Evolutionary conservation across 1,139 yeast species (phyloP).

Genomic region (Pichia sp.): DNA sequence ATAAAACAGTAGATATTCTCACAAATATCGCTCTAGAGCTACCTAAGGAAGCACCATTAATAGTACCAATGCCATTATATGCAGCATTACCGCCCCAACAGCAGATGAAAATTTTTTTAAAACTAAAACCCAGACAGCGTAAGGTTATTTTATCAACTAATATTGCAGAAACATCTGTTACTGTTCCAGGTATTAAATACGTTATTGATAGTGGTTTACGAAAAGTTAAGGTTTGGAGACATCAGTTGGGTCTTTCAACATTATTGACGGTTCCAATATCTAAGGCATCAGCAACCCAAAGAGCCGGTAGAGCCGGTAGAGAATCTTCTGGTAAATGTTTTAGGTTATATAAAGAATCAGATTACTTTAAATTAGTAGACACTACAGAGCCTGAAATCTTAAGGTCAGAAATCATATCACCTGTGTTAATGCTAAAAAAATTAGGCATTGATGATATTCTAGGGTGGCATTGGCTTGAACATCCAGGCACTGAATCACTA

Average conservation of each 20-base stretch:
- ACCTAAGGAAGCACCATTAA: conserved; percentile 68
- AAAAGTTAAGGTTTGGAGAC: conserved; percentile 92
- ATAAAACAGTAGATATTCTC: conserved; percentile 65
- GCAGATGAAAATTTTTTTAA: conserved; percentile 71
- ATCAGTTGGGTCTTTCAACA: conserved; percentile 84
- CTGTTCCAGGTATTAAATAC: conserved; percentile 91
- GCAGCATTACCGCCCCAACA: conserved; percentile 86
- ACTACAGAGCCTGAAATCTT: conserved; percentile 93
- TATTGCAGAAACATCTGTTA: conserved; percentile 95
- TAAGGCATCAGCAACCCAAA: conserved; percentile 88
- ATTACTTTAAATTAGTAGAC: conserved; percentile 53
- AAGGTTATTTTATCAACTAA: conserved; percentile 89
- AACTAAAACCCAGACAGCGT: conserved; percentile 53
- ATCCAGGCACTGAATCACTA: conserved; percentile 77
- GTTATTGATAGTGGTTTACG: conserved; percentile 90
- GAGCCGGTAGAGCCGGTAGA: conserved; percentile 99
- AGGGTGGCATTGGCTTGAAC: conserved; percentile 88
- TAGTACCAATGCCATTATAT: conserved; percentile 78
- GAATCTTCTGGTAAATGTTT: conserved; percentile 88
- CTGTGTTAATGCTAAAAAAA: conserved; percentile 75
- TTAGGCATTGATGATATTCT: conserved; percentile 79
- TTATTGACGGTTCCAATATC: conserved; percentile 88
- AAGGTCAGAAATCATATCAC: conserved; percentile 79
- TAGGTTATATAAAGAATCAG: conserved; percentile 71
- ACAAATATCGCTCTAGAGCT: conserved; percentile 56